These are phyloP conservation scores for Leishmania lainsoni DNA, from an alignment of 208 protist species.

Conservation along the genomic window DNA sequence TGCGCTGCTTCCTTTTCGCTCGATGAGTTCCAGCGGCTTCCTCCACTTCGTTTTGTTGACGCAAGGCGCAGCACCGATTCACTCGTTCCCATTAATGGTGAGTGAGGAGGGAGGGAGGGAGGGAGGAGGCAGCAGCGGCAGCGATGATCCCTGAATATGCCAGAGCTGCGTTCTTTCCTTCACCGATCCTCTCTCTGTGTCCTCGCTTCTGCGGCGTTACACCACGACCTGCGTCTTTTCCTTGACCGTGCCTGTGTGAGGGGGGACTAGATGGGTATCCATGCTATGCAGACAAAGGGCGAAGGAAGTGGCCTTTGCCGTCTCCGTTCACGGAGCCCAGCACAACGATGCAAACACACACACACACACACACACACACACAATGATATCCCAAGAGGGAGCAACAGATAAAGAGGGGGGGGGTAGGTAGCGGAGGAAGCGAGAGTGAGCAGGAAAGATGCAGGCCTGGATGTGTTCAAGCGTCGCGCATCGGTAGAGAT, in stretches of 20 bases:
- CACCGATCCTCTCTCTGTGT: not conserved
- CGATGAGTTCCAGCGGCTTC: not conserved
- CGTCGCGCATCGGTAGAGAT: not conserved
- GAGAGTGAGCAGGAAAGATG: not conserved
- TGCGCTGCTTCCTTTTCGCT: not conserved
- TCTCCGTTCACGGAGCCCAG: not conserved
- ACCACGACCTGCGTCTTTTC: too few species aligned
- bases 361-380: not conserved
- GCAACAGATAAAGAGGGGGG: not conserved
- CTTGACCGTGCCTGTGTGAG: not conserved
- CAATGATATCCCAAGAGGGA: not conserved
- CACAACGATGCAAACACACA: not conserved
- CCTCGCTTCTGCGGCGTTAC: not conserved
- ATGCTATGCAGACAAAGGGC: not conserved
- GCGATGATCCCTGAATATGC: not conserved
- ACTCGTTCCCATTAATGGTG: not conserved
- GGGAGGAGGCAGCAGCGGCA: too few species aligned
- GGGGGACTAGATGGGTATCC: not conserved
- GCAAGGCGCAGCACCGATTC: not conserved
- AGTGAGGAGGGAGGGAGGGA: too few species aligned
- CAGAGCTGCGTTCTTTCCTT: not conserved
- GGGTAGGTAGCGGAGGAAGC: not conserved
- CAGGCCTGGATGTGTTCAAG: not conserved
- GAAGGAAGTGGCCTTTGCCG: not conserved
- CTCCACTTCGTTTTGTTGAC: too few species aligned